A percentile compares a stretch with the other conserved stretches of the same genome.
These are phyloP conservation scores for Fusarium odoratissimum DNA, from an alignment of 2,329 filamentous ascomycete genomes.

Conservation along the genomic window DNA sequence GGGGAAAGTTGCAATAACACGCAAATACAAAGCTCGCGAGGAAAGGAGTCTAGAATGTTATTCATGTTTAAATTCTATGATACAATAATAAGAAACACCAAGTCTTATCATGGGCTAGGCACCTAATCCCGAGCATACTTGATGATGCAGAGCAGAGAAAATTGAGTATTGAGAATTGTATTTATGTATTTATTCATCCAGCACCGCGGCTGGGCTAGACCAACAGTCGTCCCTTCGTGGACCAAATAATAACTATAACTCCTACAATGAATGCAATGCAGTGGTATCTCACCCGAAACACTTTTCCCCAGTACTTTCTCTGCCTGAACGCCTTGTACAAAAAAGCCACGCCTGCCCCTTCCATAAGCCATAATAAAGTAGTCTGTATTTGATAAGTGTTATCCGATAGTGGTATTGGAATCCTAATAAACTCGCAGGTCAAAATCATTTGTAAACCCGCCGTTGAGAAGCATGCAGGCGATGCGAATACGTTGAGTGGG, in stretches of 20 bases:
- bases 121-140: not conserved
- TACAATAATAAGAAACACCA: not conserved
- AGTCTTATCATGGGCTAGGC: not conserved
- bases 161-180: not conserved
- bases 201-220: not conserved
- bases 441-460: constrained; percentile 73
- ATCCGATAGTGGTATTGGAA: not conserved
- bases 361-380: constrained; percentile 12
- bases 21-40: not conserved
- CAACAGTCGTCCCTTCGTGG: constrained; percentile 3
- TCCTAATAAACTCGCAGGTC: constrained; percentile 55
- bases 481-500: constrained; percentile 69
- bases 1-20: not conserved
- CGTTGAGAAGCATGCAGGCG: constrained; percentile 73
- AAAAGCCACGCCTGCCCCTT: constrained; percentile 2
- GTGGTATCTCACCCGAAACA: constrained; percentile 44
- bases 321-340: constrained; percentile 35
- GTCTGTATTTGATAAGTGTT: not conserved
- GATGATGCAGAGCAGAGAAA: not conserved
- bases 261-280: constrained; percentile 34
- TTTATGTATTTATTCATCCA: constrained; percentile 14
- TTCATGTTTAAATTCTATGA: not conserved
- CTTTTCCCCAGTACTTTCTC: constrained; percentile 17
- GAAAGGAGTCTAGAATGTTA: not conserved
- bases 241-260: constrained; percentile 29